Conservation (phyloP, 805 yeast genomes). For the Grigorovia transvaalensis region DNA sequence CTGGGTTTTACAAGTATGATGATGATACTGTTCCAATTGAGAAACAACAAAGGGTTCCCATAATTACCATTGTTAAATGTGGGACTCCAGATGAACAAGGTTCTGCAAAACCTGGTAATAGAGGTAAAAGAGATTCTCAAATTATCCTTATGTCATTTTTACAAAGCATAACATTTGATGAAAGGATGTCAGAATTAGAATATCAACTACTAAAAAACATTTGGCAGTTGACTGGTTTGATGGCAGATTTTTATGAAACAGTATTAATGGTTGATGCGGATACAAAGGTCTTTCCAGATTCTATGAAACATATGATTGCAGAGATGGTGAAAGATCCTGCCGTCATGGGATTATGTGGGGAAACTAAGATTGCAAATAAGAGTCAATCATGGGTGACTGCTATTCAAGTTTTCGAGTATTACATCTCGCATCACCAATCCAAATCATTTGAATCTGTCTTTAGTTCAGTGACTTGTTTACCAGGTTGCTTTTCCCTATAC, state of each 20-base stretch:
- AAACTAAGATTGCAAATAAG: slow-evolving; percentile 83
- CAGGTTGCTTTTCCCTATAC: slow-evolving; percentile 91
- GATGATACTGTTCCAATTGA: slow-evolving; percentile 64
- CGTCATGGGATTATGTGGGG: slow-evolving; percentile 92
- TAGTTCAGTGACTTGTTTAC: slow-evolving; percentile 90
- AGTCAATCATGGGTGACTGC: slow-evolving; percentile 80
- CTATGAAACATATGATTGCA: slow-evolving; percentile 81
- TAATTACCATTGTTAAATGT: slow-evolving; percentile 70
- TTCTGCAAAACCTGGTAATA: slow-evolving; percentile 74
- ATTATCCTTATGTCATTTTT: slow-evolving; percentile 82
- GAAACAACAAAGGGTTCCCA: slow-evolving; percentile 78
- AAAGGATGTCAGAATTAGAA: slow-evolving; percentile 87
- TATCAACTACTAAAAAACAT: slow-evolving; percentile 64
- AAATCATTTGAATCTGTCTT: slow-evolving; percentile 90
- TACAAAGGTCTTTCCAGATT: slow-evolving; percentile 78
- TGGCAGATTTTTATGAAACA: slow-evolving; percentile 73
- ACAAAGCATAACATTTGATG: slow-evolving; percentile 81
- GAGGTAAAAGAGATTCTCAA: slow-evolving; percentile 95
- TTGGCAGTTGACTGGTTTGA: slow-evolving; percentile 76
- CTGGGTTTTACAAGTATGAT: slow-evolving; percentile 86
- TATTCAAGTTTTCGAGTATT: slow-evolving; percentile 89
- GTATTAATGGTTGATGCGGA: slow-evolving; percentile 94
- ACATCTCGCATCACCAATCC: slow-evolving; percentile 87
- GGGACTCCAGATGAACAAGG: slow-evolving; percentile 75
- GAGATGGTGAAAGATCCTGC: slow-evolving; percentile 79